Evolutionary conservation across 2,329 filamentous ascomycete genomes (phyloP).

Genomic region (Cladobotryum protrusum): DNA sequence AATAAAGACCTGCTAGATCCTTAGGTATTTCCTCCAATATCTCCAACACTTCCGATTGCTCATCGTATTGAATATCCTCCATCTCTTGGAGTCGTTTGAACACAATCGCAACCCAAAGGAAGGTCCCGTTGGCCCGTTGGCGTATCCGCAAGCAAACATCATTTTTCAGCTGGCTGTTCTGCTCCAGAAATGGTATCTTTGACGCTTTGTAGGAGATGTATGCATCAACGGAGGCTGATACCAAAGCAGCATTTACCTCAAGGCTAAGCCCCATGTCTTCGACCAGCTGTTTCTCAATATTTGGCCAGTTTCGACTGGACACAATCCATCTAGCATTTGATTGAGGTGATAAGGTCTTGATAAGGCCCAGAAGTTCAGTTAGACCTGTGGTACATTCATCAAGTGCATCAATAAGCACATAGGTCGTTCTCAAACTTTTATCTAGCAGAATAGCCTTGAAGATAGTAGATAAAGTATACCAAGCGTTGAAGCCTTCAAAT

Average conservation of each 20-base stretch:
- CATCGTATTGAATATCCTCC: not conserved
- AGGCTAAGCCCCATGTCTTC: not conserved
- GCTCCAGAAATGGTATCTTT: not conserved
- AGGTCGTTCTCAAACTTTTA: slow-evolving; percentile 17
- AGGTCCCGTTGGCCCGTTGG: slow-evolving; percentile 29
- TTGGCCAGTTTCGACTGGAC: slow-evolving; percentile 5
- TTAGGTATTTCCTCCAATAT: not conserved
- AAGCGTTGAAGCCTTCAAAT: slow-evolving; percentile 36
- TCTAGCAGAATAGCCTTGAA: slow-evolving; percentile 36
- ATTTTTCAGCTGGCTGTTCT: slow-evolving; percentile 3
- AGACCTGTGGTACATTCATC: slow-evolving; percentile 33
- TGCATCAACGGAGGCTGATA: slow-evolving; percentile 3
- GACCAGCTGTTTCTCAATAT: slow-evolving; percentile 13
- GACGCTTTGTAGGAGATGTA: slow-evolving; percentile 1
- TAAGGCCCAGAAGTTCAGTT: not conserved
- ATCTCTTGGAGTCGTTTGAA: slow-evolving; percentile 11
- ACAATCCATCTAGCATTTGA: slow-evolving; percentile 2
- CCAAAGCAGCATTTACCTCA: slow-evolving; percentile 19
- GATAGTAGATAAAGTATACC: slow-evolving; percentile 29
- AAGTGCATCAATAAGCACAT: slow-evolving; percentile 40
- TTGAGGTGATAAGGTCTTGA: not conserved
- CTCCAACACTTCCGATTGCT: not conserved
- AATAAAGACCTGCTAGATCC: slow-evolving; percentile 25
- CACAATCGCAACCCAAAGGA: slow-evolving; percentile 20
- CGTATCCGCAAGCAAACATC: slow-evolving; percentile 15